A percentile compares a stretch with the other conserved stretches of the same genome.
Evolutionary conservation across 1,139 yeast species (phyloP).

Genomic region (Spencermartinsiella ligniputridi): DNA sequence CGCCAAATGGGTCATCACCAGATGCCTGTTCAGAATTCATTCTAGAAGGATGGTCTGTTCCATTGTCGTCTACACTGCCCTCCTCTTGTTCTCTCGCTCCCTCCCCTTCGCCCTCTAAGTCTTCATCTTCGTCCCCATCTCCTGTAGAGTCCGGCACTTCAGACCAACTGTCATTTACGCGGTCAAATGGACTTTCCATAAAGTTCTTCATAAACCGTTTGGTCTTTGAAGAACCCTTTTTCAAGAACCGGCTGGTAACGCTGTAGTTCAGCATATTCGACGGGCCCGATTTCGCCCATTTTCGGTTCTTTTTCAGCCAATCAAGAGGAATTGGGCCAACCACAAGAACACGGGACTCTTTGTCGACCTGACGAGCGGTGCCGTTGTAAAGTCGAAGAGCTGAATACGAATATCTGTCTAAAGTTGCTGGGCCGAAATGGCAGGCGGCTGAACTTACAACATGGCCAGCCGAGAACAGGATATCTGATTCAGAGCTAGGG

Average conservation of each 20-base stretch:
- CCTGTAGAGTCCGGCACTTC: neutral
- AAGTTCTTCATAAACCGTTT: neutral
- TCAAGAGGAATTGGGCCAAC: slow-evolving; percentile 63
- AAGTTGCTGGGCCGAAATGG: neutral
- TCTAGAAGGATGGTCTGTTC: too few species aligned
- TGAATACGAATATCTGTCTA: slow-evolving; percentile 48
- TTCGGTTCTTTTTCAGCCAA: slow-evolving; percentile 46
- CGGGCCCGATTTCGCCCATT: slow-evolving; percentile 4
- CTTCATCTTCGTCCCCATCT: slow-evolving; percentile 6
- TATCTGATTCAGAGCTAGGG: neutral
- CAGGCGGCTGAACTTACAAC: too few species aligned
- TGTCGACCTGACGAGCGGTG: slow-evolving; percentile 47
- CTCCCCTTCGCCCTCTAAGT: neutral
- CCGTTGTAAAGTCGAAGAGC: slow-evolving; percentile 59
- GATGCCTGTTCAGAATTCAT: too few species aligned
- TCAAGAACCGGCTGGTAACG: neutral
- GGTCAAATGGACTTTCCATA: neutral
- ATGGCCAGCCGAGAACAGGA: too few species aligned
- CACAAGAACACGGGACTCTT: slow-evolving; percentile 47
- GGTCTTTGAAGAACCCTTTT: neutral
- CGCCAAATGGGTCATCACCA: neutral
- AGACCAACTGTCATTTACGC: neutral
- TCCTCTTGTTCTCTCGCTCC: slow-evolving; percentile 22
- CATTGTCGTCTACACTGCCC: slow-evolving; percentile 19
- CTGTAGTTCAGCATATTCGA: slow-evolving; percentile 1